Percentiles rank a stretch among this genome's conserved stretches.
Conservation (phyloP, 768 basidiomycete genomes). For the Psilocybe subaeruginosa region DNA sequence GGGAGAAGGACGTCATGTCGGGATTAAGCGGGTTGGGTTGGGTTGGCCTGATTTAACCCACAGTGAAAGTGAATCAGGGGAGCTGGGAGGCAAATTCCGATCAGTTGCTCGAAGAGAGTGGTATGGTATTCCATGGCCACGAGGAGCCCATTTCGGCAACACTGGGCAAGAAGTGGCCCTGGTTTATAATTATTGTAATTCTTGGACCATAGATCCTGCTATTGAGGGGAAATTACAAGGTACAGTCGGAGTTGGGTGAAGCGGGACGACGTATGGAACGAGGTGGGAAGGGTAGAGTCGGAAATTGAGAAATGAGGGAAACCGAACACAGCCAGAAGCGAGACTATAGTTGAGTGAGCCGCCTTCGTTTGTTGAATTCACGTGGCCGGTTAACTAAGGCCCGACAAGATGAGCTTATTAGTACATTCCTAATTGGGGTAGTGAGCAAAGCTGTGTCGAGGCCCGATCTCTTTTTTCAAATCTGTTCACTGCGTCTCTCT, state of each 20-base stretch:
- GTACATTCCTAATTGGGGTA: neutral
- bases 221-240: slow-evolving; percentile 12
- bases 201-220: neutral
- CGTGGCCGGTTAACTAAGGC: neutral
- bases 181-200: neutral
- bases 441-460: slow-evolving; percentile 14
- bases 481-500: slow-evolving; percentile 7
- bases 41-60: slow-evolving; percentile 2
- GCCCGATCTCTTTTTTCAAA: slow-evolving; percentile 8
- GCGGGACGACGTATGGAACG: slow-evolving; percentile 15
- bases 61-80: neutral
- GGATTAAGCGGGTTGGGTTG: slow-evolving; percentile 5
- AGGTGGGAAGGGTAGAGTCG: slow-evolving; percentile 17
- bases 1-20: neutral
- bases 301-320: slow-evolving; percentile 23
- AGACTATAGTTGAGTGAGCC: neutral
- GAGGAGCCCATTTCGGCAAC: slow-evolving; percentile 10
- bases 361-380: neutral
- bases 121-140: neutral
- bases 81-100: slow-evolving; percentile 5
- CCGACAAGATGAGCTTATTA: neutral
- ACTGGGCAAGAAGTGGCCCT: neutral
- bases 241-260: slow-evolving; percentile 6
- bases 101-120: neutral
- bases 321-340: slow-evolving; percentile 24